Base-by-base conservation (phyloP, 2,329 filamentous ascomycete genomes). In the Penicillium sp. region DNA sequence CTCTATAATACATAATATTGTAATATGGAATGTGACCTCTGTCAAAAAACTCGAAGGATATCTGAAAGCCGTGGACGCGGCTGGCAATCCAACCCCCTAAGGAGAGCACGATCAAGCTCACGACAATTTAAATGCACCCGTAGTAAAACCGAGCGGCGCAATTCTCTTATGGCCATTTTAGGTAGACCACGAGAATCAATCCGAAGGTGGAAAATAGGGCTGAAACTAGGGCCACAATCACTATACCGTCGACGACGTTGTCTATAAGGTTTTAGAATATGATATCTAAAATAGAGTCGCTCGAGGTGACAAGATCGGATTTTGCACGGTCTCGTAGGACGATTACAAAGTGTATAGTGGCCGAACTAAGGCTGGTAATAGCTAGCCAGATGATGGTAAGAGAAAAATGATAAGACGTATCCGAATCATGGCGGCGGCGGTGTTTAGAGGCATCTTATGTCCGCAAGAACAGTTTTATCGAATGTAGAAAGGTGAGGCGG, bases 1-100 rank as follows among this genome's bases (percentile, higher is more conserved):
- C 32, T 34, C 52, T 38, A 48, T 58, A 55, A 49, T 58, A 55
- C 31, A 58, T 58, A 34, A 58, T 49, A 18, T 52, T 42, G 26
- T 55, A 58, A 43, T 58, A 58, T 40, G 34, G 43, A 44, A 51
- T 43, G 24, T 55, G 43, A 26, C 44, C 29, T 35, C 20, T 47
- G 14, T 39, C 14, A 45, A 58, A 58, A 44, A 44, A 42, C 22
- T 54, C 42, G 42, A 58, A 58, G 18, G 47, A 51, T 45, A 29
- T 38, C 22, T 26, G 38, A 55, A 51, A 58, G 22, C 48, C 52
- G 48, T 48, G 52, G 20, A 58, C 48, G 24, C 43, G 38, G 43
- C 47, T 50, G 13, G 51, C 16, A 46, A 58, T 26, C 31, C 39
- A 58, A 29, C 50, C 55, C 34, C 39, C 45, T 35, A 46, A 53